Evolutionary conservation across 768 basidiomycete species (phyloP).

Genomic region (Sarcodon aspratus): DNA sequence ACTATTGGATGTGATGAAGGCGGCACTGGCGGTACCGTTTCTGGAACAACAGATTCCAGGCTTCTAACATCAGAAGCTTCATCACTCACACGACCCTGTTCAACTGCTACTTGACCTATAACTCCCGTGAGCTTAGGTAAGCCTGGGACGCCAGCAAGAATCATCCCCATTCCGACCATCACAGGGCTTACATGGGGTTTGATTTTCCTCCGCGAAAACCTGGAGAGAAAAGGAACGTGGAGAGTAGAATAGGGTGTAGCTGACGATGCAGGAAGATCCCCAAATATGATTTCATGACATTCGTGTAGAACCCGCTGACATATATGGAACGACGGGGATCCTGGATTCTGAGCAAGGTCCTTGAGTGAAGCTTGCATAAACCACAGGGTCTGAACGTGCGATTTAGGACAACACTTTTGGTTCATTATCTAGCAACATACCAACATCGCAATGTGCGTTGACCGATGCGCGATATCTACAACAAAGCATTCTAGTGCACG

Average conservation of each 20-base stretch:
- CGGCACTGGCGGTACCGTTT: constrained; percentile 16
- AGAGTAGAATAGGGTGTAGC: constrained; percentile 59
- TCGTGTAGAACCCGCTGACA: constrained; percentile 86
- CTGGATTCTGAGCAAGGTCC: constrained; percentile 54
- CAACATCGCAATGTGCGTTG: constrained; percentile 91
- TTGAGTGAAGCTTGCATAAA: constrained; percentile 94
- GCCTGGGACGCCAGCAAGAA: constrained; percentile 67
- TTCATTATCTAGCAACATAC: constrained; percentile 40
- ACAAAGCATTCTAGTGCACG: constrained; percentile 93
- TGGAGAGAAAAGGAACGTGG: constrained; percentile 34
- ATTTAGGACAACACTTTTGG: constrained; percentile 5
- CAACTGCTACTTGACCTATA: constrained; percentile 76
- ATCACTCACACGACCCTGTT: constrained; percentile 76
- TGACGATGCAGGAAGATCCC: constrained; percentile 61
- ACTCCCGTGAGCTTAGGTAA: constrained; percentile 66
- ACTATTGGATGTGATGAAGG: constrained; percentile 14
- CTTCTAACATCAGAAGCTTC: constrained; percentile 38
- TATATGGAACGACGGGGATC: constrained; percentile 73
- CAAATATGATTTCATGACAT: constrained; percentile 96
- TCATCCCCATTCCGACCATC: constrained; percentile 73
- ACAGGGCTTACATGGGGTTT: constrained; percentile 65
- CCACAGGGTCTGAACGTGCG: constrained; percentile 70
- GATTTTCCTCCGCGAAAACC: constrained; percentile 49
- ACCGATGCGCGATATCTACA: constrained; percentile 76
- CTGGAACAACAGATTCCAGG: constrained; percentile 35